phyloP scores from a whole-genome alignment of 176 grass and related monocot species.

The Tillandsia leiboldiana region DNA sequence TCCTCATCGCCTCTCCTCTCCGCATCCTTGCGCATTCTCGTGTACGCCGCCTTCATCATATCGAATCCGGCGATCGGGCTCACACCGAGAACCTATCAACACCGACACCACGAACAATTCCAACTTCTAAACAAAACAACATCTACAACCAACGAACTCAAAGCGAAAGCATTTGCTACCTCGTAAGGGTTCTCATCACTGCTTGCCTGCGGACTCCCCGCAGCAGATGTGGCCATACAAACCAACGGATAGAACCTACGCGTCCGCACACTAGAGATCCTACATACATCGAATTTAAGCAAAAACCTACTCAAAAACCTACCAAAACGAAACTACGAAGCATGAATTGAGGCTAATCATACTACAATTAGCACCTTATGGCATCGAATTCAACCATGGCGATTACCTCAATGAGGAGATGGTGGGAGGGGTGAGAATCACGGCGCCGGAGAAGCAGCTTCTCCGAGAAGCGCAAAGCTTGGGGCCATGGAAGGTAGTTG shows the following conservation, averaged over 20 bases:
- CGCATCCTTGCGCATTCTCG: slow-evolving; percentile 72
- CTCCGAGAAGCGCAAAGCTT: background rate
- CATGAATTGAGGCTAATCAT: background rate
- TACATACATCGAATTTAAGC: slow-evolving; percentile 4
- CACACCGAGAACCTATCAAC: slow-evolving; percentile 65
- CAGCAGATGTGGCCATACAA: slow-evolving; percentile 38
- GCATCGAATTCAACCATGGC: background rate
- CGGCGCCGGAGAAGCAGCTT: slow-evolving; percentile 7
- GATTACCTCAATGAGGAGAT: slow-evolving; percentile 24
- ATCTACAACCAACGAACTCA: background rate
- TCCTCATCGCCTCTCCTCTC: slow-evolving; percentile 72
- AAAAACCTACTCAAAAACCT: background rate
- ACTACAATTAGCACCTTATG: background rate
- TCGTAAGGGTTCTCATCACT: slow-evolving; percentile 78
- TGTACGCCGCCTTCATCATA: slow-evolving; percentile 78
- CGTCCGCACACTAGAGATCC: slow-evolving; percentile 24
- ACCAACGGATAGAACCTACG: slow-evolving; percentile 18
- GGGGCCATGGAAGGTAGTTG: background rate
- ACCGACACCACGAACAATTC: background rate
- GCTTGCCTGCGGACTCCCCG: slow-evolving; percentile 38
- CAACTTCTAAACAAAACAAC: background rate
- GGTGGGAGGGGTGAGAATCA: slow-evolving; percentile 6
- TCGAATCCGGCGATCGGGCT: slow-evolving; percentile 69
- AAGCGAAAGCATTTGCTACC: slow-evolving; percentile 24
- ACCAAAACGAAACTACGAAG: background rate